These are phyloP conservation scores for Termitomyces sp. DNA, from an alignment of 768 basidiomycete genomes.

Conservation along the genomic window DNA sequence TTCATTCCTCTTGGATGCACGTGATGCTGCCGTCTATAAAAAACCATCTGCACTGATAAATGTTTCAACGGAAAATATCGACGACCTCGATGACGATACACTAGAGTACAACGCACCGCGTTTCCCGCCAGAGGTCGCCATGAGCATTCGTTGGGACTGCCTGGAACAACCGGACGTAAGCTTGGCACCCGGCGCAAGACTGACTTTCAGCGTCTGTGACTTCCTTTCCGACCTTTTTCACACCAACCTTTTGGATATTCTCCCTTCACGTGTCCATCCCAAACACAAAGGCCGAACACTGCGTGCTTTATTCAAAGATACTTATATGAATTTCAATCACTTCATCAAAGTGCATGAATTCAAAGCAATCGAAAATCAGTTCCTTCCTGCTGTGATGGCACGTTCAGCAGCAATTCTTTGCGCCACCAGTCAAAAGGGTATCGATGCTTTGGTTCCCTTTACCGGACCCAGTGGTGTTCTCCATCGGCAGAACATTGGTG, in stretches of 20 bases:
- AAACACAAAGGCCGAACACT: slow-evolving; percentile 1
- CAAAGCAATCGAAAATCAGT: slow-evolving; percentile 16
- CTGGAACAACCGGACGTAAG: no score
- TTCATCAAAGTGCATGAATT: slow-evolving; percentile 25
- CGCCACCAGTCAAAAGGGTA: slow-evolving; percentile 16
- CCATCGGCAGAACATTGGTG: slow-evolving; percentile 15
- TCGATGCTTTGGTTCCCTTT: slow-evolving; percentile 21
- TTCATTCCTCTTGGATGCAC: slow-evolving; percentile 17
- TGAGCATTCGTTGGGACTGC: no score
- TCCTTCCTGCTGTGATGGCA: slow-evolving; percentile 15
- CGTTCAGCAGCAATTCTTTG: slow-evolving; percentile 26
- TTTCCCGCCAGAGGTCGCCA: no score
- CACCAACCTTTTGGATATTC: not conserved
- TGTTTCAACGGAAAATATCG: not conserved
- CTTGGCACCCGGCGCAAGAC: no score
- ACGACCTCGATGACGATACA: not conserved
- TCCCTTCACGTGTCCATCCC: not conserved
- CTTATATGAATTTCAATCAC: slow-evolving; percentile 27
- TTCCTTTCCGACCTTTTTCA: not conserved
- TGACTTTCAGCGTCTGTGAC: not conserved
- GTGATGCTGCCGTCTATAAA: slow-evolving; percentile 14
- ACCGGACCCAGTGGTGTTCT: slow-evolving; percentile 7
- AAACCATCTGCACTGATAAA: not conserved
- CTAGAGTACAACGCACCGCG: no score
- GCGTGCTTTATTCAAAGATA: slow-evolving; percentile 13